phyloP scores from a whole-genome alignment of 2,329 filamentous ascomycete genomes.

The Drechslerella dactyloides region DNA sequence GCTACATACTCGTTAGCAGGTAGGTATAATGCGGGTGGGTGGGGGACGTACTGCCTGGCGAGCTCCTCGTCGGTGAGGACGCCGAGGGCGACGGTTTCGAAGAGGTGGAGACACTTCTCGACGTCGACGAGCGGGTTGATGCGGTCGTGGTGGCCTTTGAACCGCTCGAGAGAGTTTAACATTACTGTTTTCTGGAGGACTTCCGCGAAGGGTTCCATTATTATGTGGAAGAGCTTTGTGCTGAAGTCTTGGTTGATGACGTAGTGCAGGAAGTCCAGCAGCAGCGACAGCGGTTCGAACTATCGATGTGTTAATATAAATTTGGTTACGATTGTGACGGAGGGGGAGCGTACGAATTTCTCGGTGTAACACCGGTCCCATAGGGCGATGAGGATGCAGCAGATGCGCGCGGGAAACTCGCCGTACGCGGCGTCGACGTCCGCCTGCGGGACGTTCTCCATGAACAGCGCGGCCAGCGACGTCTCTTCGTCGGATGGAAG shows the following conservation, averaged over 20 bases:
- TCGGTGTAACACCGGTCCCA: conserved; percentile 48
- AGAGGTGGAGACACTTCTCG: conserved; percentile 32
- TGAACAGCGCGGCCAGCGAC: conserved; percentile 36
- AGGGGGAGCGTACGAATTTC: conserved; percentile 32
- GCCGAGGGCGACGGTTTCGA: conserved; percentile 34
- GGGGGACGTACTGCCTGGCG: conserved; percentile 23
- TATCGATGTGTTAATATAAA: conserved; percentile 6
- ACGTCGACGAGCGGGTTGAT: conserved; percentile 38
- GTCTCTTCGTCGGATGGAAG: conserved; percentile 36
- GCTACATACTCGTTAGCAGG: conserved; percentile 16
- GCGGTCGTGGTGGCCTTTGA: conserved; percentile 35
- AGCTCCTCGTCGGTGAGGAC: conserved; percentile 35
- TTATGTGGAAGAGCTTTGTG: conserved; percentile 19
- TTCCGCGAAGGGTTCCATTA: conserved; percentile 34
- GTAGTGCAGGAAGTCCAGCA: conserved; percentile 32
- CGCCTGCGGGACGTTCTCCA: conserved; percentile 40
- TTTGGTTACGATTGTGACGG: neutral
- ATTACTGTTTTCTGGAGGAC: conserved; percentile 41
- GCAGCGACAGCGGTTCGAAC: conserved; percentile 42
- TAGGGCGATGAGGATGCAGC: conserved; percentile 41
- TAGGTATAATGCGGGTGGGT: neutral
- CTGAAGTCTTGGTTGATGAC: conserved; percentile 21
- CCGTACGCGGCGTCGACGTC: conserved; percentile 25
- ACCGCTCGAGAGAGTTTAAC: conserved; percentile 39
- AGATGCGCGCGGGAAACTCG: conserved; percentile 34